These are phyloP conservation scores for Neocallimastix lanati DNA, from an alignment of 192 early-diverging fungal species.

Conservation along the genomic window DNA sequence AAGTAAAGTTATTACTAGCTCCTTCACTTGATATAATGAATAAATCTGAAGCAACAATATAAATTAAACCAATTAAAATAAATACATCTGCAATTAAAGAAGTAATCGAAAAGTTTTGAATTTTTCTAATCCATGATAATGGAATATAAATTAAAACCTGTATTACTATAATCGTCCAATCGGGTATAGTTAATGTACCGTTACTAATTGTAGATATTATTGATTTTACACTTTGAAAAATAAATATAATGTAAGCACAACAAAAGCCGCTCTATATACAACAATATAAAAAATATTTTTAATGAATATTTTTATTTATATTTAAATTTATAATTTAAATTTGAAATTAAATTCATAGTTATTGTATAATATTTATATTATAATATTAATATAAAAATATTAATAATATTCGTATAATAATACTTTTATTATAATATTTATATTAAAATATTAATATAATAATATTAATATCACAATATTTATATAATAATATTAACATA, in stretches of 20 bases:
- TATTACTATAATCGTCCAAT: not conserved
- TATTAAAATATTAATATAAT: too few species aligned
- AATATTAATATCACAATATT: too few species aligned
- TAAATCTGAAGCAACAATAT: conserved; percentile 69
- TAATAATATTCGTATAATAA: too few species aligned
- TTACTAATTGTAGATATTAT: not conserved
- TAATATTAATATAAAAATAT: too few species aligned
- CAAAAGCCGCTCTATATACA: conserved; percentile 34
- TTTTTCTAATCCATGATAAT: not conserved
- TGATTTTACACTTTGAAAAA: conserved; percentile 2
- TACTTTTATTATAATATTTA: too few species aligned
- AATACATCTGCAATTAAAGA: conserved; percentile 74
- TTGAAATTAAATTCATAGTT: too few species aligned
- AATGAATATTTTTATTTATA: too few species aligned
- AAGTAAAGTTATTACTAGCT: conserved; percentile 38
- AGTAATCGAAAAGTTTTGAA: not conserved
- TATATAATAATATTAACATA: too few species aligned
- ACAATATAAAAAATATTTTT: too few species aligned
- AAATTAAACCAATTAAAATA: conserved; percentile 70
- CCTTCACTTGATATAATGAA: conserved; percentile 43
- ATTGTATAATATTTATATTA: too few species aligned
- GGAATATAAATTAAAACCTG: not conserved
- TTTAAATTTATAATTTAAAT: too few species aligned
- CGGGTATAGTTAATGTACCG: not conserved
- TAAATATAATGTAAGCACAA: conserved; percentile 4